Conservation (phyloP, 164 flowering plant genomes). For the Nymphaea colorata region DNA sequence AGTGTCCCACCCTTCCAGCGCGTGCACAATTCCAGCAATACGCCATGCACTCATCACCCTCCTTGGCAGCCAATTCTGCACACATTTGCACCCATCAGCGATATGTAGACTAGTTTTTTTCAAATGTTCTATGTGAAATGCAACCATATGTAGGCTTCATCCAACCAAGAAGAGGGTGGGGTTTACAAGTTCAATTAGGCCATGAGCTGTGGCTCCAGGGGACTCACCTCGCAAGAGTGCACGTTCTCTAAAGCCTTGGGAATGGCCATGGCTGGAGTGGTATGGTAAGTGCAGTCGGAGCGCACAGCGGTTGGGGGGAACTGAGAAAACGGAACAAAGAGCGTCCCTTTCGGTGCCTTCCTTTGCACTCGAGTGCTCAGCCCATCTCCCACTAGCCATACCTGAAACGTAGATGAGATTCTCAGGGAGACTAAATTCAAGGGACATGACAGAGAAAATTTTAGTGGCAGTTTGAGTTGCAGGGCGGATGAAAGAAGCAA, state of each 20-base stretch:
- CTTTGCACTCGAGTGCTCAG: conserved; percentile 27
- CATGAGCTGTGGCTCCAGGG: not conserved
- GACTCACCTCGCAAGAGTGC: conserved; percentile 63
- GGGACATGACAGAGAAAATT: not conserved
- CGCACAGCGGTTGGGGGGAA: conserved; percentile 32
- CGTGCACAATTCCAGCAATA: conserved; percentile 33
- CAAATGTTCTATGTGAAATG: not conserved
- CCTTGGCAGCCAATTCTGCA: conserved; percentile 43
- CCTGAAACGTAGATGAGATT: conserved; percentile 5
- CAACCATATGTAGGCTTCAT: not conserved
- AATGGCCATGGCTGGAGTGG: conserved; percentile 44
- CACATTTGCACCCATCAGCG: not conserved
- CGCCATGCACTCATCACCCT: conserved; percentile 48
- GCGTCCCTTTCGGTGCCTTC: conserved; percentile 32
- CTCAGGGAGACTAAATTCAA: not conserved
- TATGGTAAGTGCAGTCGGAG: conserved; percentile 40
- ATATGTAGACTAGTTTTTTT: not conserved
- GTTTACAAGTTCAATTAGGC: not conserved
- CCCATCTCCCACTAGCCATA: conserved; percentile 50
- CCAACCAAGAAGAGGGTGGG: not conserved
- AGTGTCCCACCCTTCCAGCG: conserved; percentile 34
- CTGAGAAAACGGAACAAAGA: conserved; percentile 38
- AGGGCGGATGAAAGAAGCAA: too few relatives aligned
- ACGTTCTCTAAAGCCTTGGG: conserved; percentile 40
- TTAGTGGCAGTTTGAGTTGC: too few relatives aligned